These are phyloP conservation scores for Diaporthe ampelina DNA, from an alignment of 2,329 filamentous ascomycete genomes.

Conservation along the genomic window DNA sequence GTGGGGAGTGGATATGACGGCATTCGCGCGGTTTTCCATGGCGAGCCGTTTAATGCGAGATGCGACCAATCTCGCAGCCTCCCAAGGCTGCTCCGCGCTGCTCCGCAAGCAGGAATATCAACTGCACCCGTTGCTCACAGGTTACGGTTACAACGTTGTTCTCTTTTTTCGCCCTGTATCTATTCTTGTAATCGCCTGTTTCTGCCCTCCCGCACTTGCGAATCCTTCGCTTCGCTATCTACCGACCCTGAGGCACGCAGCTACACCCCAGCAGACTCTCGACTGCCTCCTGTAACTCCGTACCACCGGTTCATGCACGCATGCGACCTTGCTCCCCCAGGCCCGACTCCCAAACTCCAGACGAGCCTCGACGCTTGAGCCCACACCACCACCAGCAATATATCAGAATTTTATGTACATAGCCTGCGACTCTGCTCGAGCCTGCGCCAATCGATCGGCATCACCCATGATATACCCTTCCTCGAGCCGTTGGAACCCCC, in stretches of 20 bases:
- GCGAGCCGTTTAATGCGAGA: slow-evolving; percentile 31
- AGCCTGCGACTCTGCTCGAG: not conserved
- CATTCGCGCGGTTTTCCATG: slow-evolving; percentile 31
- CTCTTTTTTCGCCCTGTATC: slow-evolving; percentile 1
- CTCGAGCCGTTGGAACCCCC: slow-evolving; percentile 29
- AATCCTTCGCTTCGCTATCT: slow-evolving; percentile 12
- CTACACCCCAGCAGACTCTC: not conserved
- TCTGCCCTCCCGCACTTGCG: not conserved
- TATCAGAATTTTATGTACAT: slow-evolving; percentile 3
- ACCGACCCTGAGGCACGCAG: too few relatives aligned
- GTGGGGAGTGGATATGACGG: slow-evolving; percentile 30
- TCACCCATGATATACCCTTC: slow-evolving; percentile 35
- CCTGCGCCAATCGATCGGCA: not conserved
- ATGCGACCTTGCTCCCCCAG: slow-evolving; percentile 16
- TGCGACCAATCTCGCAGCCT: slow-evolving; percentile 31
- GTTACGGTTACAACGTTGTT: not conserved
- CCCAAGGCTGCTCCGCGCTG: slow-evolving; percentile 20
- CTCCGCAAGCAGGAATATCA: slow-evolving; percentile 17
- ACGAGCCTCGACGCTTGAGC: not conserved
- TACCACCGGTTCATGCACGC: slow-evolving; percentile 20
- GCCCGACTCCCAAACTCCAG: not conserved
- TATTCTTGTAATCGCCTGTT: slow-evolving; percentile 17
- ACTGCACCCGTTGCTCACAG: not conserved
- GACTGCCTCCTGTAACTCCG: not conserved
- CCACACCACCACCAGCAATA: not conserved